Evolutionary conservation across 208 protist genomes (phyloP).

Genomic region (Herpetomonas samuelpessoai): DNA sequence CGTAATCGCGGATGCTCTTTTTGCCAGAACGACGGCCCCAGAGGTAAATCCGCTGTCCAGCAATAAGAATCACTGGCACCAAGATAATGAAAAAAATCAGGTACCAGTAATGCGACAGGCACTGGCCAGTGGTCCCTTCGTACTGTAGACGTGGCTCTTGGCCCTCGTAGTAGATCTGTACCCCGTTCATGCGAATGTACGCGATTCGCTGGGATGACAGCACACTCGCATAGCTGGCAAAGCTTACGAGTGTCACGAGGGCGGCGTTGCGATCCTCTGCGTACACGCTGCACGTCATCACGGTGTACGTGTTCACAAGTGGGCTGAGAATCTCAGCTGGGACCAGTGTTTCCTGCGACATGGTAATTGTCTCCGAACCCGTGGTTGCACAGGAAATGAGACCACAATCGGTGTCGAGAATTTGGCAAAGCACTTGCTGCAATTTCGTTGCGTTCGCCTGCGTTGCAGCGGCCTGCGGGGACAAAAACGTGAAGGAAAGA

Average conservation of each 20-base stretch:
- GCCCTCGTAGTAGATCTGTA: constrained; percentile 40
- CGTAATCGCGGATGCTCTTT: constrained; percentile 33
- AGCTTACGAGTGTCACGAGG: constrained; percentile 41
- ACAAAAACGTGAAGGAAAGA: constrained; percentile 14
- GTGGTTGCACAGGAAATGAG: constrained; percentile 19
- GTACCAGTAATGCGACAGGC: constrained; percentile 72
- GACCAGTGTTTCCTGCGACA: background rate
- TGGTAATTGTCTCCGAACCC: constrained; percentile 10
- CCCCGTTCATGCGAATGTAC: constrained; percentile 34
- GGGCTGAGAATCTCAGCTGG: background rate
- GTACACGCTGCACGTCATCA: constrained; percentile 10
- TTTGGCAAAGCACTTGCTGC: constrained; percentile 22
- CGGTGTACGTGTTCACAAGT: constrained; percentile 16
- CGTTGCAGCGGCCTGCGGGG: background rate
- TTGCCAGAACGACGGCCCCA: constrained; percentile 45
- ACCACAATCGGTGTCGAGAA: constrained; percentile 29
- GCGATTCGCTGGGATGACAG: constrained; percentile 38
- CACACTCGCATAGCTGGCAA: constrained; percentile 38
- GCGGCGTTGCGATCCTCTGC: constrained; percentile 25
- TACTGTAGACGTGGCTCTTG: constrained; percentile 13
- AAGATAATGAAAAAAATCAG: constrained; percentile 80
- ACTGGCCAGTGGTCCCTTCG: constrained; percentile 33
- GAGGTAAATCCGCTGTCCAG: constrained; percentile 45
- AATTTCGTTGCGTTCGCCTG: constrained; percentile 6
- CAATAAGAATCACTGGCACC: constrained; percentile 55